Evolutionary conservation across 2,329 filamentous ascomycete genomes (phyloP).

Genomic region (Botrytis squamosa): DNA sequence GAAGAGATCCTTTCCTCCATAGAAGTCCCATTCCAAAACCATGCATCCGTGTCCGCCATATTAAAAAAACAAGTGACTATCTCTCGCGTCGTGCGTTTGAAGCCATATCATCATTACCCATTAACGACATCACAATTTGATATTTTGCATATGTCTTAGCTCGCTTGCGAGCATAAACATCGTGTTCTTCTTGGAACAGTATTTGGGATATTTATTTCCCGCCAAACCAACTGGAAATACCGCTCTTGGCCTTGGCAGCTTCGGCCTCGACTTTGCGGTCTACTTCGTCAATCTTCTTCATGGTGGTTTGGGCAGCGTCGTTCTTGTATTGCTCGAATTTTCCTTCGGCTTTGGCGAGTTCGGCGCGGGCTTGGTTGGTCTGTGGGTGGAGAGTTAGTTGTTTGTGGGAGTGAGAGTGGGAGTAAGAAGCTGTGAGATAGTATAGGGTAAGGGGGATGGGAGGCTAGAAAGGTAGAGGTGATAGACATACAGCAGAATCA

Average conservation of each 20-base stretch:
- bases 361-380: slow-evolving; percentile 62
- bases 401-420: background rate
- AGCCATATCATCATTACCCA: slow-evolving; percentile 14
- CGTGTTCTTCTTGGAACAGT: background rate
- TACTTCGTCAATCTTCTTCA: slow-evolving; percentile 76
- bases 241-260: slow-evolving; percentile 78
- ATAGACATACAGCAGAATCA: slow-evolving; percentile 63
- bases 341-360: slow-evolving; percentile 60
- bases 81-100: background rate
- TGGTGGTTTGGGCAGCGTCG: slow-evolving; percentile 60
- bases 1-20: background rate
- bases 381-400: slow-evolving; percentile 40
- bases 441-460: too few species aligned
- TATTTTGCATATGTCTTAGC: background rate
- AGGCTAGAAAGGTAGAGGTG: background rate
- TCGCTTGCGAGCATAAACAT: background rate
- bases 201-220: slow-evolving; percentile 46
- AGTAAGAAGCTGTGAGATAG: too few species aligned
- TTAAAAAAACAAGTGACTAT: background rate
- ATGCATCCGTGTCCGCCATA: background rate
- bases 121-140: background rate
- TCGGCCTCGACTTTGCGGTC: slow-evolving; percentile 79
- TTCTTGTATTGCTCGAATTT: slow-evolving; percentile 59
- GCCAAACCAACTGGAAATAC: slow-evolving; percentile 83
- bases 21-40: background rate